phyloP scores from a whole-genome alignment of 441 rosid species.

The Theobroma grandiflorum region DNA sequence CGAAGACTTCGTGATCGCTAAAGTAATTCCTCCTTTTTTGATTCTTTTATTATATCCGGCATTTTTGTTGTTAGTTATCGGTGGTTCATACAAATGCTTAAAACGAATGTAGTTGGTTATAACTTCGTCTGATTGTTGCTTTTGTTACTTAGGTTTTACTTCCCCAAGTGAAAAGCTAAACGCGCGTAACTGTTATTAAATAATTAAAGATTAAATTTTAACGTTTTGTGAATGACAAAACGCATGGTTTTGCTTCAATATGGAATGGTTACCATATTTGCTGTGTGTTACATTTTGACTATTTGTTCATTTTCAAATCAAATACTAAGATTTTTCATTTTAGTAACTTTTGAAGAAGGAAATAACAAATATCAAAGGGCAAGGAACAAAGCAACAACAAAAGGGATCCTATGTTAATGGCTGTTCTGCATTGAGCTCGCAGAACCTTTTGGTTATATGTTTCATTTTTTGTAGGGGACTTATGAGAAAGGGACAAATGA shows the following conservation, averaged over 20 bases:
- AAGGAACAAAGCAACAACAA: neutral
- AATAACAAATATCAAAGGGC: neutral
- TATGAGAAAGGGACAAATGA: slow-evolving; percentile 86
- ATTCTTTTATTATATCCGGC: neutral
- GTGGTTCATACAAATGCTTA: neutral
- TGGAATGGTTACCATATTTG: neutral
- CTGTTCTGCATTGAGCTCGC: neutral
- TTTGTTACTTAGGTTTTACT: neutral
- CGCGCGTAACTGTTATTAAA: too few relatives aligned
- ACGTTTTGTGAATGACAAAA: too few relatives aligned
- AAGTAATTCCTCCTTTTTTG: slow-evolving; percentile 37
- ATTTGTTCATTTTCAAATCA: neutral
- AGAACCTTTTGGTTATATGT: neutral
- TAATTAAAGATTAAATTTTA: too few relatives aligned
- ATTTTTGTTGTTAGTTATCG: neutral
- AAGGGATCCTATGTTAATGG: neutral
- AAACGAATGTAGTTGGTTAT: neutral
- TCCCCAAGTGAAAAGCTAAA: neutral
- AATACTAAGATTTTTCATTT: neutral
- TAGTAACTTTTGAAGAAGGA: slow-evolving; percentile 4
- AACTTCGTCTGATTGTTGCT: neutral
- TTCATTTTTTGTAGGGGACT: slow-evolving; percentile 54
- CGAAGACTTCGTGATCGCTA: slow-evolving; percentile 82
- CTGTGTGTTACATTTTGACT: neutral
- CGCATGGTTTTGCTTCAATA: slow-evolving; percentile 7